These are phyloP conservation scores for Austroboletus niveus DNA, from an alignment of 1,284 basidiomycete genomes.

Conservation along the genomic window DNA sequence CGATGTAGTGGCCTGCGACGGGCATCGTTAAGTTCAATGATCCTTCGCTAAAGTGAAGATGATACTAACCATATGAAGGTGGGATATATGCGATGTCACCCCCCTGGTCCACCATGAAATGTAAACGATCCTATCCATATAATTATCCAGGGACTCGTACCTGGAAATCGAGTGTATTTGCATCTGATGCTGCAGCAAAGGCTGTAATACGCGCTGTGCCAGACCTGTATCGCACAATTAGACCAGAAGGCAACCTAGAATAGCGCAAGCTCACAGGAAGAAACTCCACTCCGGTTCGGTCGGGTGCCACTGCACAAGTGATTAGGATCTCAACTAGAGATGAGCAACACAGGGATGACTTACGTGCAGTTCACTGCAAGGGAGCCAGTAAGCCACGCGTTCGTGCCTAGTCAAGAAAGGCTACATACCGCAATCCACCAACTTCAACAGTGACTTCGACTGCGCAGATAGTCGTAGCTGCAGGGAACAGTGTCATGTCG, in stretches of 20 bases:
- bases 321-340: neutral
- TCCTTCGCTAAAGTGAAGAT: neutral
- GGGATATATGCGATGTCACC: constrained; percentile 62
- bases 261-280: constrained; percentile 27
- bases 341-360: constrained; percentile 19
- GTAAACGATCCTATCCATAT: neutral
- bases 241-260: neutral
- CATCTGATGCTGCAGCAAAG: constrained; percentile 37
- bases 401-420: neutral
- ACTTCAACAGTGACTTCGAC: constrained; percentile 58
- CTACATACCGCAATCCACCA: constrained; percentile 52
- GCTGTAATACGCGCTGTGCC: constrained; percentile 48
- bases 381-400: neutral
- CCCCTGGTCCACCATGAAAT: constrained; percentile 31
- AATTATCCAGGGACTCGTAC: constrained; percentile 17
- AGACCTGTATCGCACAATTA: constrained; percentile 30
- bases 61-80: constrained; percentile 42
- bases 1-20: constrained; percentile 58
- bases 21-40: neutral
- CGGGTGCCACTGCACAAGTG: constrained; percentile 46
- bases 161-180: constrained; percentile 46
- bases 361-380: constrained; percentile 51
- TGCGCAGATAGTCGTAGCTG: constrained; percentile 52
- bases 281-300: constrained; percentile 45
- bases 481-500: constrained; percentile 56